phyloP scores from a whole-genome alignment of 2,329 filamentous ascomycete species.

The Ramularia endophylla region DNA sequence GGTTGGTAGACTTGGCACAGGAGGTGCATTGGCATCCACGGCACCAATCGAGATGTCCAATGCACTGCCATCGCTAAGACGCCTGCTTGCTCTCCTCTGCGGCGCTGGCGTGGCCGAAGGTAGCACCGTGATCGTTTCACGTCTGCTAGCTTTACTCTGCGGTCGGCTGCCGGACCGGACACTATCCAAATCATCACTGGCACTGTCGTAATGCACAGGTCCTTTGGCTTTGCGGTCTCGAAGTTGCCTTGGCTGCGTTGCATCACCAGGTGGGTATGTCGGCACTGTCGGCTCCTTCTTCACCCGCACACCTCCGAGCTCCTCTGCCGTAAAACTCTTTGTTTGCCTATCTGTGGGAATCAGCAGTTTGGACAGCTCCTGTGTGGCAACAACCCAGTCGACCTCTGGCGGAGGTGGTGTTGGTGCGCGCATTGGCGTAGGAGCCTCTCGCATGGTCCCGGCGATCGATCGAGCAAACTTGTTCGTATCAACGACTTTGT shows the following conservation, averaged over 20 bases:
- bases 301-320: conserved; percentile 58
- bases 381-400: conserved; percentile 75
- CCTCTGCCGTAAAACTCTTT: conserved; percentile 68
- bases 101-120: conserved; percentile 26
- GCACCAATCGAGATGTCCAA: conserved; percentile 24
- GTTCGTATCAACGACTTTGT: conserved; percentile 66
- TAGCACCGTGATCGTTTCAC: conserved; percentile 37
- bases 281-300: conserved; percentile 53
- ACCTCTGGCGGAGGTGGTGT: conserved; percentile 74
- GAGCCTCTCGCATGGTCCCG: conserved; percentile 39
- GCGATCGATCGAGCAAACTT: conserved; percentile 61
- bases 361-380: conserved; percentile 75
- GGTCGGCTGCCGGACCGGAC: conserved; percentile 17
- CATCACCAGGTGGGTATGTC: conserved; percentile 32
- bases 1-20: conserved; percentile 19
- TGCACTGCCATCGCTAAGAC: conserved; percentile 29
- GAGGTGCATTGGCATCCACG: conserved; percentile 14
- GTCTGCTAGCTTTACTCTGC: conserved; percentile 17
- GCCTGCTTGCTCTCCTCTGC: conserved; percentile 22
- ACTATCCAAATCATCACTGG: conserved; percentile 22
- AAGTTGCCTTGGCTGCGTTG: conserved; percentile 58
- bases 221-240: conserved; percentile 29
- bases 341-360: conserved; percentile 72
- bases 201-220: conserved; percentile 18
- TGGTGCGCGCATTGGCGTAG: conserved; percentile 38